phyloP scores from a whole-genome alignment of 2,329 filamentous ascomycete genomes.

The Zasmidium cellare region DNA sequence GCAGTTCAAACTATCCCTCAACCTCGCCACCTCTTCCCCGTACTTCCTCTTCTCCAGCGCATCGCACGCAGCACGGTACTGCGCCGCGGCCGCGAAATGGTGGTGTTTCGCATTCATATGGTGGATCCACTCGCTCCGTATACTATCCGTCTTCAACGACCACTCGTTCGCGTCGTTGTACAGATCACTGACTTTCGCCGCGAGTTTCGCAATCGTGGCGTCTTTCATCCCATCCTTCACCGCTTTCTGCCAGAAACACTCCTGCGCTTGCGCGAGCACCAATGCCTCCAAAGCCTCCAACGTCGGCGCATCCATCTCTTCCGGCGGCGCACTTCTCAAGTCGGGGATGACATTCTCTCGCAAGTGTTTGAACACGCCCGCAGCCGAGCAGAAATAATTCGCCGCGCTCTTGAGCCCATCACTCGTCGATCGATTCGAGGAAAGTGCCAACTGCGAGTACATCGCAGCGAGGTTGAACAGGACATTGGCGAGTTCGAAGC shows the following conservation, averaged over 20 bases:
- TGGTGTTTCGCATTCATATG: constrained; percentile 97
- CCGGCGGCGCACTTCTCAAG: constrained; percentile 74
- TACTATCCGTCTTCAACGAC: constrained; percentile 82
- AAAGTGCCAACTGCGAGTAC: constrained; percentile 87
- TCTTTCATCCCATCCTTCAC: constrained; percentile 94
- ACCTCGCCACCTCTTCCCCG: constrained; percentile 87
- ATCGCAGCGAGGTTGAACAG: constrained; percentile 91
- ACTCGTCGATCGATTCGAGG: constrained; percentile 71
- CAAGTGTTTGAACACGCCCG: constrained; percentile 79
- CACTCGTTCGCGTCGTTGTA: constrained; percentile 83
- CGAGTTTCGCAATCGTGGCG: constrained; percentile 84
- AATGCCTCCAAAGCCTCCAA: constrained; percentile 80
- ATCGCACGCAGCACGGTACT: constrained; percentile 87
- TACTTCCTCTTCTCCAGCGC: constrained; percentile 92
- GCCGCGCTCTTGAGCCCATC: constrained; percentile 87
- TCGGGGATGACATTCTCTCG: constrained; percentile 77
- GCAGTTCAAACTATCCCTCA: constrained; percentile 79
- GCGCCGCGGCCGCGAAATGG: constrained; percentile 93
- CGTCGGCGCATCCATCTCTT: constrained; percentile 92
- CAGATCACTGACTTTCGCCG: constrained; percentile 85
- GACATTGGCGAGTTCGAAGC: constrained; percentile 86
- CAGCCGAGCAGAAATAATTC: constrained; percentile 84
- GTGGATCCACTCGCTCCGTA: constrained; percentile 95
- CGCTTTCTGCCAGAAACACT: constrained; percentile 98
- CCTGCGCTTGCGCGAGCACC: constrained; percentile 88